Base-by-base conservation (phyloP, 805 yeast species). In the baker's yeast (Saccharomyces cerevisiae) region DNA sequence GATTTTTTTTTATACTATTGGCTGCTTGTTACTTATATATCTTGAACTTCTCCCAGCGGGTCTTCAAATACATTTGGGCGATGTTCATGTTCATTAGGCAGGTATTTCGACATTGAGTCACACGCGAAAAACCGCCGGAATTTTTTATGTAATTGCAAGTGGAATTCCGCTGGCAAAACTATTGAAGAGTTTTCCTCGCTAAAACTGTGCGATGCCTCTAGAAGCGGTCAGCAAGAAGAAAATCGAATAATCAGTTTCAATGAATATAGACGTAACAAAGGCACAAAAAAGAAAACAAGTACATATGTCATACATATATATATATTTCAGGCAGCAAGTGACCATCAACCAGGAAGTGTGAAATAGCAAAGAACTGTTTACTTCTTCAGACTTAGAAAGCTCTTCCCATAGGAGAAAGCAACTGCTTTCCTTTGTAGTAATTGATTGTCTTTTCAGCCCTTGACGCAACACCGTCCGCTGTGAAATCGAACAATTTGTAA, bases 401-500 rank as follows among this genome's bases (percentile, higher is more conserved):
- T 68, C 75, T 79, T 77, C 78, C 80, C 73, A 89, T 79, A 73
- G 95, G 97, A 65, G 96, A 87, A 55, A 76, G 70, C 55, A 88
- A 74, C 55, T 77, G 68, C 69, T 78, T 75, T 69, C 89, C 95
- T 81, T 88, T 79, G 85, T 85, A 92, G 80, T 82, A 89, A 60
- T 82, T 80, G 66, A 87, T 77, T 59, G 91, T 84, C 77, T 84
- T 83, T 61, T 76, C 74, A 61, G 91, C 97, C 76, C 91, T 89
- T 68, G 81, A 77, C 67, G 96, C 94, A 72, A 92, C 78, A 61
- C 96, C 96, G 72, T 88, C 97, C 57, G 94, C 86, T 55, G 95
- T 89, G 79, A 92, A 91, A 65, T 81, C 96, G 65, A 92, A 88
- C 77, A 69, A 76, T 74, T 88, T 82, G 85, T 84, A 92, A 59